phyloP scores from a whole-genome alignment of 2,329 filamentous ascomycete species.

The Tolypocladium paradoxum region DNA sequence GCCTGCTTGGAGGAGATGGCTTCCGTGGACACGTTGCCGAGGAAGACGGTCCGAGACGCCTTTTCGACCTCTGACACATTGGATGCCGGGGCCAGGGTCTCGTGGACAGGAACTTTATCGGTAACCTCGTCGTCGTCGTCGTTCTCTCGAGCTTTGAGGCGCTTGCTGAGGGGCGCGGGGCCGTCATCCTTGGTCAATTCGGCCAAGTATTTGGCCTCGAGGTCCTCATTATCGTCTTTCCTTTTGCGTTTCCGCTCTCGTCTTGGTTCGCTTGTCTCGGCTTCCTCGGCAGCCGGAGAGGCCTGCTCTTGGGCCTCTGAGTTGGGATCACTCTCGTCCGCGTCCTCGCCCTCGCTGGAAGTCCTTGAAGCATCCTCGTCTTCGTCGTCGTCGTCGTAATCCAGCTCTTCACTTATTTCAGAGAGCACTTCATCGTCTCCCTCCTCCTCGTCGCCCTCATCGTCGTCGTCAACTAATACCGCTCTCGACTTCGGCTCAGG shows the following conservation, averaged over 20 bases:
- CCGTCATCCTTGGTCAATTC: constrained; percentile 51
- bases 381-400: constrained; percentile 16
- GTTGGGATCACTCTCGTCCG: constrained; percentile 12
- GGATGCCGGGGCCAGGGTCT: constrained; percentile 42
- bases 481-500: constrained; percentile 10
- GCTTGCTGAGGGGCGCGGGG: constrained; percentile 44
- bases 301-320: constrained; percentile 8
- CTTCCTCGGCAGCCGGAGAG: constrained; percentile 23
- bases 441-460: constrained; percentile 13
- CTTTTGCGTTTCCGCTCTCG: constrained; percentile 54
- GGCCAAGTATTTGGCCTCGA: constrained; percentile 60
- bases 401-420: constrained; percentile 13
- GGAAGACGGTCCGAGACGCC: constrained; percentile 79
- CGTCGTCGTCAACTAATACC: constrained; percentile 6
- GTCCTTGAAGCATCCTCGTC: constrained; percentile 17
- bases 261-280: constrained; percentile 19
- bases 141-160: constrained; percentile 32
- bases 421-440: constrained; percentile 21
- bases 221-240: constrained; percentile 55
- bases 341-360: constrained; percentile 17
- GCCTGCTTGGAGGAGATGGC: constrained; percentile 74
- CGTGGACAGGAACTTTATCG: constrained; percentile 40
- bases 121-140: constrained; percentile 30
- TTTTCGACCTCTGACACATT: constrained; percentile 64
- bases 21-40: constrained; percentile 78